Percentiles rank a stretch among this genome's conserved stretches.
These are phyloP conservation scores for Diplodia mutila DNA, from an alignment of 2,329 filamentous ascomycete species.

Conservation along the genomic window DNA sequence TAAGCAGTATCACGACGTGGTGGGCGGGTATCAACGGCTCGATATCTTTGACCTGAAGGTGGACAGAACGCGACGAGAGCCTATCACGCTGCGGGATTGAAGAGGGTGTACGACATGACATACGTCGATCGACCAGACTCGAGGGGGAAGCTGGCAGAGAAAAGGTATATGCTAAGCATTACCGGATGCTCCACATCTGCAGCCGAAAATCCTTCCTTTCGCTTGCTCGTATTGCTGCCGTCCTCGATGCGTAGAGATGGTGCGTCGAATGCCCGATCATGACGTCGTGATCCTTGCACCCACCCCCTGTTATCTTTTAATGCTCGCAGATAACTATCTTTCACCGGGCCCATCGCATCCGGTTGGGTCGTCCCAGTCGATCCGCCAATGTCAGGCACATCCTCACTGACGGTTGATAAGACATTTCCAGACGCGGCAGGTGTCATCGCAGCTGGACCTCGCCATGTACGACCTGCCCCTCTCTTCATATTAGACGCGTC, in stretches of 20 bases:
- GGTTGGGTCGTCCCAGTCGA: background rate
- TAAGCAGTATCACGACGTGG: slow-evolving; percentile 62
- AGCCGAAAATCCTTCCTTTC: background rate
- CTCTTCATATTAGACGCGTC: background rate
- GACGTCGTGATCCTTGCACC: background rate
- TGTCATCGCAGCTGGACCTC: background rate
- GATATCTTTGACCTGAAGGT: slow-evolving; percentile 60
- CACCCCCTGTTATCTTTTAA: background rate
- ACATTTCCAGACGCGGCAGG: background rate
- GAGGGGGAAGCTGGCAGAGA: background rate
- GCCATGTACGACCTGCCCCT: background rate
- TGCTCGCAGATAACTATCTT: background rate
- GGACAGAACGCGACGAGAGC: slow-evolving; percentile 46
- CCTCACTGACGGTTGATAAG: background rate
- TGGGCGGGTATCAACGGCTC: slow-evolving; percentile 59
- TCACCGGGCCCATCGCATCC: too few species aligned
- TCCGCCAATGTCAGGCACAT: background rate
- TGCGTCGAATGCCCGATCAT: background rate
- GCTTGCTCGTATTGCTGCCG: background rate
- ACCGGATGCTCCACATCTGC: background rate
- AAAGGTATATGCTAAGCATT: background rate
- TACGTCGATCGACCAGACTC: background rate
- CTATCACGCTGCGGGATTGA: slow-evolving; percentile 34
- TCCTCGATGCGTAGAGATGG: background rate
- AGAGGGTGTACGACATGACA: background rate